Base-by-base conservation (phyloP, 768 basidiomycete species). In the Lactarius indigo region DNA sequence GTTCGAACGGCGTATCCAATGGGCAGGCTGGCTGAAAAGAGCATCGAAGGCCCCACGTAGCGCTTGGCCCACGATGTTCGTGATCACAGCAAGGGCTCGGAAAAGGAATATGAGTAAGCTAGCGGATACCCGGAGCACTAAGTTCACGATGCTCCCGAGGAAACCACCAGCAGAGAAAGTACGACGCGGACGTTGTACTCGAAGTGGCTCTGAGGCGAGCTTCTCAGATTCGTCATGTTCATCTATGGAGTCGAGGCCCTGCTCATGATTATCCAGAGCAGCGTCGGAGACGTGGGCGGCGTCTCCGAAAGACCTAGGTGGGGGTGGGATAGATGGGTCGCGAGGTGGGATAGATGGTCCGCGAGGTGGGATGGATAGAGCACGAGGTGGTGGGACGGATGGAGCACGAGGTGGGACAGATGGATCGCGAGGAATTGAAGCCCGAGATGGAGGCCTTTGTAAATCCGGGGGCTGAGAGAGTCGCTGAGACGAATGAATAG, bases 221-320 rank as follows among this genome's bases (percentile, higher is more conserved):
- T 39, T 33, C 8, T 67, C 59, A 33, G 77, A 80, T 72, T 90
- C 88, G 3, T 91, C 85, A 33, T 80, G 79, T 78, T 91, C 90
- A 6, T 83, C 79, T 71, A 91, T 89, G 9, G 87, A 84, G 28
- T 84, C 77, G 31, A 91, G 80, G 2, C 84, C 82, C 69, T 82
- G 79, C 64, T 85, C 84, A 35, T 80, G 41, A 26, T 64, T 75
- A 30, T 83, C 79, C 42, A 74, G 69, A 8, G 74, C 72, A 12
- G 72, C 66, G n/a, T 77, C 71, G 17, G 58, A 64, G 5, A 18
- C 18, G 6, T 64, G 55, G 3, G 8, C 55, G 20, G 17, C 54
- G 41, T 63, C 33, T 50, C 74, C 72, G 37, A 72, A 81, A 10
- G 76, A 77, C 33, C 76, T 64, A 39, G 79, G 75, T 17, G 81